phyloP scores from a whole-genome alignment of 2,329 filamentous ascomycete species.

The Colletotrichum coccodes region DNA sequence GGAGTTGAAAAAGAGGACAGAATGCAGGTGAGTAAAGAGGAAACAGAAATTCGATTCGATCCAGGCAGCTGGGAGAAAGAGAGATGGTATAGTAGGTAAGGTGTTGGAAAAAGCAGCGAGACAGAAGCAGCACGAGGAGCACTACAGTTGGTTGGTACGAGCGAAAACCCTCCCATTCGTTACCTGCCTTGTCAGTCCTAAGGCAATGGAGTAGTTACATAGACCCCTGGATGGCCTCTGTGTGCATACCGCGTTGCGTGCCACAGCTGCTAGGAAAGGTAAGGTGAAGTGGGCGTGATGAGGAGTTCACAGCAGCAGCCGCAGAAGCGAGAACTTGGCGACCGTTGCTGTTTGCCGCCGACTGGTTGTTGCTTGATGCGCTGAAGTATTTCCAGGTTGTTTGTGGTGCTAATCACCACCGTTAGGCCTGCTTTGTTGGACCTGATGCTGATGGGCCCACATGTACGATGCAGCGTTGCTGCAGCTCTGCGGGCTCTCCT shows the following conservation, averaged over 20 bases:
- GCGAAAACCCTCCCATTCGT: not conserved
- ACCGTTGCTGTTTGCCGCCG: slow-evolving; percentile 5
- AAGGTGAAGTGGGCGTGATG: slow-evolving; percentile 14
- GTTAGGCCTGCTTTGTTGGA: slow-evolving; percentile 3
- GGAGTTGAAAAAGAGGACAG: slow-evolving; percentile 7
- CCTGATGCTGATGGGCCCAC: not conserved
- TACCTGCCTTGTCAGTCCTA: slow-evolving; percentile 12
- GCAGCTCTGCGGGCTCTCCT: slow-evolving; percentile 14
- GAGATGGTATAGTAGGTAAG: not conserved
- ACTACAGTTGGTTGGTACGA: not conserved
- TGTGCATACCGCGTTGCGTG: not conserved
- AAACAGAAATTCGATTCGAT: not conserved
- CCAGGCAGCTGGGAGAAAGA: not conserved
- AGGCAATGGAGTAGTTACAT: not conserved
- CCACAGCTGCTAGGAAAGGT: not conserved
- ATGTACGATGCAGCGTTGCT: slow-evolving; percentile 20
- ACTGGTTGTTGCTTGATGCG: not conserved
- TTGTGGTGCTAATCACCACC: slow-evolving; percentile 19
- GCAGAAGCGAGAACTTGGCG: slow-evolving; percentile 31
- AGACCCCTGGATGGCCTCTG: not conserved
- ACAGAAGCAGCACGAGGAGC: not conserved
- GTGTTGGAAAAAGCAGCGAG: not conserved
- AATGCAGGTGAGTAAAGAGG: slow-evolving; percentile 19
- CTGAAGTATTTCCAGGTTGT: not conserved
- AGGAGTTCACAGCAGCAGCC: slow-evolving; percentile 5